Percentiles rank a stretch among this genome's conserved stretches.
Conservation (phyloP, 495 filamentous ascomycete species). For the Penicilliopsis zonata region DNA sequence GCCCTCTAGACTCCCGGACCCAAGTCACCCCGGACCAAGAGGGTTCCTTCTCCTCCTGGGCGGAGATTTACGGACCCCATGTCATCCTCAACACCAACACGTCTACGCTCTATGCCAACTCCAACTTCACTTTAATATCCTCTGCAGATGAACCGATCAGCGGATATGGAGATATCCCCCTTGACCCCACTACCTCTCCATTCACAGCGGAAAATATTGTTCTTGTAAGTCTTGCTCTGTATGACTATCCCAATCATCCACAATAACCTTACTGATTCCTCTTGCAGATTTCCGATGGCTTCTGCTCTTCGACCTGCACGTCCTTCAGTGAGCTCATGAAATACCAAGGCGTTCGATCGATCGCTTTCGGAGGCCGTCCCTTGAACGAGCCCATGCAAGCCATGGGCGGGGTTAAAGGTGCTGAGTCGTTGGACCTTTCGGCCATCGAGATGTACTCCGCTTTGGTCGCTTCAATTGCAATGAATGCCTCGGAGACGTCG, state of each 20-base stretch:
- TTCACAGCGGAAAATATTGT: slow-evolving; percentile 41
- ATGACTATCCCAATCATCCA: not conserved
- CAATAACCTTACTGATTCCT: slow-evolving; percentile 2
- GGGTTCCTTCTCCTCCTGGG: slow-evolving; percentile 37
- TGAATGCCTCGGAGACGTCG: slow-evolving; percentile 9
- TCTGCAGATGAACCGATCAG: slow-evolving; percentile 18
- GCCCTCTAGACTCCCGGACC: not conserved
- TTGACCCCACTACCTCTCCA: slow-evolving; percentile 16
- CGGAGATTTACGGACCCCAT: slow-evolving; percentile 38
- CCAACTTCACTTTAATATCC: slow-evolving; percentile 34
- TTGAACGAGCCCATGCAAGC: slow-evolving; percentile 46
- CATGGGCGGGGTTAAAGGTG: slow-evolving; percentile 48
- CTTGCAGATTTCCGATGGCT: slow-evolving; percentile 38
- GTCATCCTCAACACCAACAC: slow-evolving; percentile 29
- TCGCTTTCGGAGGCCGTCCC: slow-evolving; percentile 51
- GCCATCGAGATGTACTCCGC: slow-evolving; percentile 24
- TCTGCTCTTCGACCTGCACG: slow-evolving; percentile 53
- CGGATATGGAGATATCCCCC: slow-evolving; percentile 22
- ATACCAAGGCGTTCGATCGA: slow-evolving; percentile 43
- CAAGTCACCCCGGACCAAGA: slow-evolving; percentile 13
- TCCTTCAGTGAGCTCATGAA: slow-evolving; percentile 46
- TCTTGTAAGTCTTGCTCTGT: slow-evolving; percentile 13
- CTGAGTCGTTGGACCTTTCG: slow-evolving; percentile 13
- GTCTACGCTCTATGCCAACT: slow-evolving; percentile 33
- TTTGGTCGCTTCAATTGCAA: slow-evolving; percentile 9